phyloP scores from a whole-genome alignment of 208 protist genomes.

The Leishmania guyanensis region DNA sequence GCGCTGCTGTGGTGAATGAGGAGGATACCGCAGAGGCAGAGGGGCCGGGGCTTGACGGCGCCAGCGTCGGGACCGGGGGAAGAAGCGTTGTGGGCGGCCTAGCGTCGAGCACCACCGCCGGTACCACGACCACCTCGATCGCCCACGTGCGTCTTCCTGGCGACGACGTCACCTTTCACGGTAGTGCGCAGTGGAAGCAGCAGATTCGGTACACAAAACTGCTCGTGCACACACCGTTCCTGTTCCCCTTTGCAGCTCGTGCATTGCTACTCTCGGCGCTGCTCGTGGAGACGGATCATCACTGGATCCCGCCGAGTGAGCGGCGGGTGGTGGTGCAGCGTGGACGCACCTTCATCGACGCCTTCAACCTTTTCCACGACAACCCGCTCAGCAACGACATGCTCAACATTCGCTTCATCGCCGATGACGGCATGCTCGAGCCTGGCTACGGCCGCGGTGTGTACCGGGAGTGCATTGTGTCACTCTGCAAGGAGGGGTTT shows the following conservation, averaged over 20 bases:
- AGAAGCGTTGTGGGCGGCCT: background rate
- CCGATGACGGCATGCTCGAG: slow-evolving; percentile 56
- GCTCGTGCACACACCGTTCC: slow-evolving; percentile 72
- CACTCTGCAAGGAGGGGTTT: slow-evolving; percentile 84
- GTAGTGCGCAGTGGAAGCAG: slow-evolving; percentile 48
- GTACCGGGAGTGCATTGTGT: slow-evolving; percentile 90
- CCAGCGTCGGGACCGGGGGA: background rate
- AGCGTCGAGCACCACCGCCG: background rate
- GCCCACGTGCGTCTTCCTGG: slow-evolving; percentile 30
- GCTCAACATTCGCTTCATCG: slow-evolving; percentile 65
- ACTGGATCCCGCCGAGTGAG: slow-evolving; percentile 19
- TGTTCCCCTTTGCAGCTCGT: slow-evolving; percentile 73
- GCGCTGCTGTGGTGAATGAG: slow-evolving; percentile 24
- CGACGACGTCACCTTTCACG: slow-evolving; percentile 44
- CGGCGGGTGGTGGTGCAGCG: slow-evolving; percentile 47
- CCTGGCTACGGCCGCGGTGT: slow-evolving; percentile 92
- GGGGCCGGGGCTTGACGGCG: background rate
- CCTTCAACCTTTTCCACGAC: slow-evolving; percentile 66
- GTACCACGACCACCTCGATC: background rate
- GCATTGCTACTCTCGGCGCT: slow-evolving; percentile 63
- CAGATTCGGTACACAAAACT: slow-evolving; percentile 62
- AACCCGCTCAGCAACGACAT: slow-evolving; percentile 46
- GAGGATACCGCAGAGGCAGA: slow-evolving; percentile 22
- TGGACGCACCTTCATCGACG: slow-evolving; percentile 82
- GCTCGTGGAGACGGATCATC: slow-evolving; percentile 36